These are phyloP conservation scores for Acer negundo DNA, from an alignment of 345 rosid genomes.

Conservation along the genomic window DNA sequence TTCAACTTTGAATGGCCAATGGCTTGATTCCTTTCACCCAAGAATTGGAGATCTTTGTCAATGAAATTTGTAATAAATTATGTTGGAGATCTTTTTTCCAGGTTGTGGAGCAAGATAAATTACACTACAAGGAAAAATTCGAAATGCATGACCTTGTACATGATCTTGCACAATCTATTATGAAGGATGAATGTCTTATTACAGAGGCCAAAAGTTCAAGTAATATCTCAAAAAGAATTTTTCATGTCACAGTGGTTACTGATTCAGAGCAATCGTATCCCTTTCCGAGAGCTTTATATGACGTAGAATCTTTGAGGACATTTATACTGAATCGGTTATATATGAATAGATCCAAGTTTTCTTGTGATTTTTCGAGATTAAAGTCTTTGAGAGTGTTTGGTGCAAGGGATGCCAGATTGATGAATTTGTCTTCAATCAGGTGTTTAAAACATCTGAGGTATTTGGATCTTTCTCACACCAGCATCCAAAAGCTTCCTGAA, in stretches of 20 bases:
- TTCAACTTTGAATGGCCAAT: slow-evolving; percentile 19
- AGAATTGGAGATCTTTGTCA: slow-evolving; percentile 9
- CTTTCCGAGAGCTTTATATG: neutral
- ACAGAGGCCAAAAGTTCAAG: neutral
- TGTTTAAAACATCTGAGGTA: slow-evolving; percentile 4
- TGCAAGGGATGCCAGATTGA: too few relatives aligned
- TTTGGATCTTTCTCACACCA: neutral
- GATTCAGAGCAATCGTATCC: neutral
- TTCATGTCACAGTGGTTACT: neutral
- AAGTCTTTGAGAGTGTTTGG: neutral
- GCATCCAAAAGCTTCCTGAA: neutral
- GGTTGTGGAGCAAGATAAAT: neutral
- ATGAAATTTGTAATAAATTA: slow-evolving; percentile 21
- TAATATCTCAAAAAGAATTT: neutral
- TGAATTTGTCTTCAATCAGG: neutral
- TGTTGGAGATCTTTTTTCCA: slow-evolving; percentile 23
- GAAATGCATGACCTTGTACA: slow-evolving; percentile 32
- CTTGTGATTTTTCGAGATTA: neutral
- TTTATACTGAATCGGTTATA: neutral
- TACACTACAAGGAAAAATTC: neutral
- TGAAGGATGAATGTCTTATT: slow-evolving; percentile 1
- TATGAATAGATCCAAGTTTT: neutral
- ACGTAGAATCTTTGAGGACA: neutral
- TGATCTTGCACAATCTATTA: slow-evolving; percentile 26
- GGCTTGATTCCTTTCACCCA: slow-evolving; percentile 11